These are phyloP conservation scores for Physcomitrellopsis africana DNA, from an alignment of 225 moss, liverwort and hornwort genomes.

Conservation along the genomic window DNA sequence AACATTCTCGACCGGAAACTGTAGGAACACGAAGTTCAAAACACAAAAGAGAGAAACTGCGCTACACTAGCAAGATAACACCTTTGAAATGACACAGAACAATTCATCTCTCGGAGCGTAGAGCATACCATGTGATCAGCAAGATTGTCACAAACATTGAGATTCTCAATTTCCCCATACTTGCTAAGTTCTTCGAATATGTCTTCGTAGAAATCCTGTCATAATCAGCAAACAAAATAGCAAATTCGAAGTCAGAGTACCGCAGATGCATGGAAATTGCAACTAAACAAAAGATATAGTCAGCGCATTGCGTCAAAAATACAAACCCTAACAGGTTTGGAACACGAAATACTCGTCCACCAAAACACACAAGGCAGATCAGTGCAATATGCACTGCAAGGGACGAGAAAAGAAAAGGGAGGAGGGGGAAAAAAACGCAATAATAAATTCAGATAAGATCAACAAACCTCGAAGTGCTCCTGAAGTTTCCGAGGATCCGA, in stretches of 20 bases:
- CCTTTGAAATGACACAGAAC: too few relatives aligned
- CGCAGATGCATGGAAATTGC: background rate
- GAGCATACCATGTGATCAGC: constrained; percentile 89
- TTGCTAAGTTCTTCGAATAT: constrained; percentile 99
- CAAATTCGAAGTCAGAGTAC: background rate
- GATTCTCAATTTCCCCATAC: constrained; percentile 95
- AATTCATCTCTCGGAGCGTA: background rate
- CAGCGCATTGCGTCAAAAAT: too few relatives aligned
- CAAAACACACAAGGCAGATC: too few relatives aligned
- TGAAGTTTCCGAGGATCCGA: constrained; percentile 96
- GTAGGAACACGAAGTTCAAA: too few relatives aligned
- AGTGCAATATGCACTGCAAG: too few relatives aligned
- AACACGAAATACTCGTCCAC: too few relatives aligned
- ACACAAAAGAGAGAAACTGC: background rate
- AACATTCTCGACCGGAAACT: background rate
- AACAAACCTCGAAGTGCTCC: constrained; percentile 90
- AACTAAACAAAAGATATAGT: background rate
- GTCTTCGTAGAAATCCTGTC: constrained; percentile 95
- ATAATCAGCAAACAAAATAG: background rate
- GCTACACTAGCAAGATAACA: background rate
- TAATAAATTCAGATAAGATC: background rate
- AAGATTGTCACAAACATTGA: constrained; percentile 96
- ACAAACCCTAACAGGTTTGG: too few relatives aligned
- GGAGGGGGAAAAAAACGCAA: background rate
- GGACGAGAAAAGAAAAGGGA: too few relatives aligned